phyloP scores from a whole-genome alignment of 2,329 filamentous ascomycete species.

The Beauveria bassiana region DNA sequence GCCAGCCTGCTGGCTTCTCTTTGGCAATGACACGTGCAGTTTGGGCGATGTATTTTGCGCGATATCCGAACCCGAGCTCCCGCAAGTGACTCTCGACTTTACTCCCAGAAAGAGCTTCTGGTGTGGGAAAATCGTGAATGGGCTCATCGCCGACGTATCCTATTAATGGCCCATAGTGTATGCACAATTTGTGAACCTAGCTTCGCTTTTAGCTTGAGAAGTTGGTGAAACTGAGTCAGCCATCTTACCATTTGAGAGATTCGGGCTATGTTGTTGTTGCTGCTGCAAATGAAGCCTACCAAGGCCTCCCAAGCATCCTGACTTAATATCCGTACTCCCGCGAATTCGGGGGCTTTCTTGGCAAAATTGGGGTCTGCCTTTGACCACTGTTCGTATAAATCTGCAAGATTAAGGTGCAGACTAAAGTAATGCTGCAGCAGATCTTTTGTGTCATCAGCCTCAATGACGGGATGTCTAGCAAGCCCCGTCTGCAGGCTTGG shows the following conservation, averaged over 20 bases:
- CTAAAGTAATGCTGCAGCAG: conserved; percentile 84
- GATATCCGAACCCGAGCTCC: conserved; percentile 84
- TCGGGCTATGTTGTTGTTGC: conserved; percentile 93
- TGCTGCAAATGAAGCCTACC: conserved; percentile 93
- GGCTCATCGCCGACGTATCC: conserved; percentile 59
- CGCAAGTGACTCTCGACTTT: conserved; percentile 76
- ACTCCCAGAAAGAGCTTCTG: conserved; percentile 61
- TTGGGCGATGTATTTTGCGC: conserved; percentile 84
- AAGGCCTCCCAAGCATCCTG: conserved; percentile 96
- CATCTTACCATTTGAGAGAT: conserved; percentile 82
- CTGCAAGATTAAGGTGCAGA: conserved; percentile 64
- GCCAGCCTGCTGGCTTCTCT: conserved; percentile 64
- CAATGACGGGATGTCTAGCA: conserved; percentile 9
- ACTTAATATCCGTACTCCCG: conserved; percentile 82
- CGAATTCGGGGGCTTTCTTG: conserved; percentile 77
- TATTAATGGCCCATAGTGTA: conserved; percentile 73
- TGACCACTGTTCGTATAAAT: conserved; percentile 84
- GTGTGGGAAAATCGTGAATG: conserved; percentile 82
- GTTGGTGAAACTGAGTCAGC: neutral
- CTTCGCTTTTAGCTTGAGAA: neutral
- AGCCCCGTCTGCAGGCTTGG: conserved; percentile 24
- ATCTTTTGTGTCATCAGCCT: conserved; percentile 59
- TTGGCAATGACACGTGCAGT: conserved; percentile 69
- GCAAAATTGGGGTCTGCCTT: conserved; percentile 79
- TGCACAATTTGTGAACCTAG: conserved; percentile 76